Percentiles rank a stretch among this genome's conserved stretches.
These are phyloP conservation scores for Trifolium fragiferum DNA, from an alignment of 306 rosid species.

Conservation along the genomic window DNA sequence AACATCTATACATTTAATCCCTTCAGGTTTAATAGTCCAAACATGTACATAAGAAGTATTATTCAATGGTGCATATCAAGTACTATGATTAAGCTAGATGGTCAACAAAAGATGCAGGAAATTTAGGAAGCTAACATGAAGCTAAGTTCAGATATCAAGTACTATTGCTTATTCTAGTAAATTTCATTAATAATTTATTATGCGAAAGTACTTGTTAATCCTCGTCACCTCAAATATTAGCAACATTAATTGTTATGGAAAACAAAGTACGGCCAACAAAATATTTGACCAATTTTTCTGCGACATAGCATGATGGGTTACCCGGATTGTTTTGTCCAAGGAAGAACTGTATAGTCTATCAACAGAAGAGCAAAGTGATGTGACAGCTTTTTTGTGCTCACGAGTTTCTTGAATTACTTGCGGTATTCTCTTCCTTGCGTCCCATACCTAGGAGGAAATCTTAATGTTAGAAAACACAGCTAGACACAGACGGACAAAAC, in stretches of 20 bases:
- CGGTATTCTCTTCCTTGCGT: conserved; percentile 63
- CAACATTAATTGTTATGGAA: conserved; percentile 4
- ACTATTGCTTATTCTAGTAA: conserved; percentile 5
- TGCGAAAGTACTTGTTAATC: neutral
- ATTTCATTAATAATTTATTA: conserved; percentile 5
- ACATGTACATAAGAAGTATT: conserved; percentile 50
- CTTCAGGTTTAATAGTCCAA: conserved; percentile 72
- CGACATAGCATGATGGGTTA: conserved; percentile 40
- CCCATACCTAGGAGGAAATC: conserved; percentile 75
- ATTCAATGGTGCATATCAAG: conserved; percentile 23
- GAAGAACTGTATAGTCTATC: conserved; percentile 85
- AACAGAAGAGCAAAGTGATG: conserved; percentile 67
- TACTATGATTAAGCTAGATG: conserved; percentile 15
- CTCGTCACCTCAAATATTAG: conserved; percentile 20
- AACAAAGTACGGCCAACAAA: neutral
- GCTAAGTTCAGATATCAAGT: conserved; percentile 18
- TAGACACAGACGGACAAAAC: neutral
- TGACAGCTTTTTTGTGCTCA: conserved; percentile 84
- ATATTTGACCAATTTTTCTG: conserved; percentile 26
- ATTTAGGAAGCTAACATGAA: conserved; percentile 5
- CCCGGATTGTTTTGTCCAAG: conserved; percentile 90
- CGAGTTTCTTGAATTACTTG: conserved; percentile 81
- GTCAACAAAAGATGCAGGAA: conserved; percentile 22
- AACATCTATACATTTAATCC: conserved; percentile 70
- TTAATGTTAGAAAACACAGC: conserved; percentile 27